Conservation (phyloP, 495 filamentous ascomycete species). For the Astrothelium macrocarpum region DNA sequence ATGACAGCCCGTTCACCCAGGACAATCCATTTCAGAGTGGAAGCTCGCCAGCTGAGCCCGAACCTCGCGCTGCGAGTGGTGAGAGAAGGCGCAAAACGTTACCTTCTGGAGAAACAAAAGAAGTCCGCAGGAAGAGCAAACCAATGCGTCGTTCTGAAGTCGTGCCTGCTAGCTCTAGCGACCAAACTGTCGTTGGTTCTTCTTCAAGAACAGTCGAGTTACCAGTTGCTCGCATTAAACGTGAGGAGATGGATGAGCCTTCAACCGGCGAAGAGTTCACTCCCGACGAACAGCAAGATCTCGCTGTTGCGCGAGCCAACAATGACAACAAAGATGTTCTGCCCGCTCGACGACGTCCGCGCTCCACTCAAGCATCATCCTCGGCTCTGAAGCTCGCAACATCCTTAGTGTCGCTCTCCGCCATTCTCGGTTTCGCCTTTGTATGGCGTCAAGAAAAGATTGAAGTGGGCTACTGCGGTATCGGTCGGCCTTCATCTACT, state of each 20-base stretch:
- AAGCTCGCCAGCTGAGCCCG: slow-evolving; percentile 40
- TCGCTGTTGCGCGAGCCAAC: slow-evolving; percentile 50
- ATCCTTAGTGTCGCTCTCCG: background rate
- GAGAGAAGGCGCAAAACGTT: slow-evolving; percentile 39
- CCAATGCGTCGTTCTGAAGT: slow-evolving; percentile 26
- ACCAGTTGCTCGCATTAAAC: slow-evolving; percentile 24
- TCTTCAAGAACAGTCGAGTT: slow-evolving; percentile 37
- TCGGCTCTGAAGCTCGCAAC: background rate
- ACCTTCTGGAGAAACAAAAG: slow-evolving; percentile 21
- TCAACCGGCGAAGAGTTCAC: slow-evolving; percentile 77
- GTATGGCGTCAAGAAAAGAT: slow-evolving; percentile 94
- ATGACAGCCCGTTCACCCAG: slow-evolving; percentile 59
- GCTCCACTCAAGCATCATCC: slow-evolving; percentile 4
- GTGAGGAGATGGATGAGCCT: slow-evolving; percentile 39
- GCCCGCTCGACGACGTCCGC: slow-evolving; percentile 23
- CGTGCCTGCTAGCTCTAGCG: slow-evolving; percentile 20
- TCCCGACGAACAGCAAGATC: slow-evolving; percentile 73
- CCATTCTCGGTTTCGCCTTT: slow-evolving; percentile 55
- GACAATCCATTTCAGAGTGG: slow-evolving; percentile 97
- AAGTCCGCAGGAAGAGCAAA: slow-evolving; percentile 34
- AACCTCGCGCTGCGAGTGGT: slow-evolving; percentile 29
- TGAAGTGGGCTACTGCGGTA: slow-evolving; percentile 87
- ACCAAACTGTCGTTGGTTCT: background rate
- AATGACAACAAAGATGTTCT: slow-evolving; percentile 32
- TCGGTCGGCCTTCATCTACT: slow-evolving; percentile 48